phyloP scores from a whole-genome alignment of 1,284 basidiomycete genomes.

The Sporisorium sorghi region DNA sequence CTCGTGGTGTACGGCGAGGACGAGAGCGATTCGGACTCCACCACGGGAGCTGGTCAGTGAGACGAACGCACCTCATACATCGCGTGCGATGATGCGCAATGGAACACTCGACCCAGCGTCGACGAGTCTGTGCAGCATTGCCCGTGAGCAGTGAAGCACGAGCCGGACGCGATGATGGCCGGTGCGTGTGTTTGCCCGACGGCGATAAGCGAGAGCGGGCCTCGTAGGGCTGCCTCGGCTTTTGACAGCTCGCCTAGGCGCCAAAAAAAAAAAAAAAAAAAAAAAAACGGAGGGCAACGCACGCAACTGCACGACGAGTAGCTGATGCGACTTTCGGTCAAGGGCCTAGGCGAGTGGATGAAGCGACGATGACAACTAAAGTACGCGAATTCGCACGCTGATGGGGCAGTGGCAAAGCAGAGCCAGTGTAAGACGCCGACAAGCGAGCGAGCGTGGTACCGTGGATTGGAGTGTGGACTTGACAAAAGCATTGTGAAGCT shows the following conservation, averaged over 20 bases:
- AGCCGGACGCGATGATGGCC: neutral
- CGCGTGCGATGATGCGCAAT: neutral
- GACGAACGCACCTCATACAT: neutral
- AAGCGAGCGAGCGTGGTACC: too few species aligned
- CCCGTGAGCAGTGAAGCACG: neutral
- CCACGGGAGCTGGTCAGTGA: constrained; percentile 39
- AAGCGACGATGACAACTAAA: neutral
- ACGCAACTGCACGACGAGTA: neutral
- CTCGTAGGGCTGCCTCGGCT: neutral
- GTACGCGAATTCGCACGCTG: too few species aligned
- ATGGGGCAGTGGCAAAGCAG: too few species aligned
- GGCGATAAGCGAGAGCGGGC: neutral
- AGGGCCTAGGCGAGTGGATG: neutral
- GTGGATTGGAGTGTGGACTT: too few species aligned
- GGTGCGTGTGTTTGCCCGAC: neutral
- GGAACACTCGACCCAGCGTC: neutral
- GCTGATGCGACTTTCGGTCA: neutral
- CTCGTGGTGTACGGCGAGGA: constrained; percentile 67
- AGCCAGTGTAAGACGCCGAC: too few species aligned
- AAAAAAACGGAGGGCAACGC: too few species aligned
- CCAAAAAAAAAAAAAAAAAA: too few species aligned
- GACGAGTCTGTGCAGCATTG: too few species aligned
- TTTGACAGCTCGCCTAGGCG: constrained; percentile 3
- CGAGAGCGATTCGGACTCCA: constrained; percentile 53
- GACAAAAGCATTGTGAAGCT: too few species aligned